These are phyloP conservation scores for Blastocystis sp. DNA, from an alignment of 352 stramenopile species.

Conservation along the genomic window DNA sequence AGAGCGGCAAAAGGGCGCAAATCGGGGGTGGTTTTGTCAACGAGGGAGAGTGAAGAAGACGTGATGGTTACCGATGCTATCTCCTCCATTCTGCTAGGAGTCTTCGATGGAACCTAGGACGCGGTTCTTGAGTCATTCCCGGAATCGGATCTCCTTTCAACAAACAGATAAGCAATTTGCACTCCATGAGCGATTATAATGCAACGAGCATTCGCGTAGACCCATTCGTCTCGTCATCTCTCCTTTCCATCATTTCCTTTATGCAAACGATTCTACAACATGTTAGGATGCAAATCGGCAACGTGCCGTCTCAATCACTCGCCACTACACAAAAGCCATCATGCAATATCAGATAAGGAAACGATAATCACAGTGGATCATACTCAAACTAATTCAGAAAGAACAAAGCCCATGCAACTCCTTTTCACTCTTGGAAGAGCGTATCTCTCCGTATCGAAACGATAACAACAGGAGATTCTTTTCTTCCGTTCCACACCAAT, in stretches of 20 bases:
- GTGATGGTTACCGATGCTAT: no score
- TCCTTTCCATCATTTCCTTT: neutral
- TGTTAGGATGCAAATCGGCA: neutral
- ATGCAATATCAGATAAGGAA: slow-evolving; percentile 68
- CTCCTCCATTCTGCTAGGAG: no score
- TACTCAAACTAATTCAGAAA: slow-evolving; percentile 69
- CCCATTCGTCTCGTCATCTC: no score
- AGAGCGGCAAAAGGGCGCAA: slow-evolving; percentile 54
- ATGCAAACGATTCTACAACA: neutral
- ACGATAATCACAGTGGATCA: slow-evolving; percentile 68
- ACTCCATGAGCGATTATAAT: no score
- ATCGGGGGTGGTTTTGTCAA: neutral
- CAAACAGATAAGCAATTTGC: no score
- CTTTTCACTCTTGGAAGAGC: slow-evolving; percentile 18
- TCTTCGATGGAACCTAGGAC: no score
- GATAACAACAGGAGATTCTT: slow-evolving; percentile 19
- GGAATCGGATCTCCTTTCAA: no score
- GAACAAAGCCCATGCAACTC: neutral
- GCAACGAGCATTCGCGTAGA: no score
- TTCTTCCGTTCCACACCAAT: no score
- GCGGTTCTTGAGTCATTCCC: no score
- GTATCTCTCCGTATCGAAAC: slow-evolving; percentile 29
- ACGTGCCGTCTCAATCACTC: neutral
- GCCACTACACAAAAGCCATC: neutral
- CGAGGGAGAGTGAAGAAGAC: no score